These are phyloP conservation scores for Fusarium decemcellulare DNA, from an alignment of 2,329 filamentous ascomycete genomes.

Conservation along the genomic window DNA sequence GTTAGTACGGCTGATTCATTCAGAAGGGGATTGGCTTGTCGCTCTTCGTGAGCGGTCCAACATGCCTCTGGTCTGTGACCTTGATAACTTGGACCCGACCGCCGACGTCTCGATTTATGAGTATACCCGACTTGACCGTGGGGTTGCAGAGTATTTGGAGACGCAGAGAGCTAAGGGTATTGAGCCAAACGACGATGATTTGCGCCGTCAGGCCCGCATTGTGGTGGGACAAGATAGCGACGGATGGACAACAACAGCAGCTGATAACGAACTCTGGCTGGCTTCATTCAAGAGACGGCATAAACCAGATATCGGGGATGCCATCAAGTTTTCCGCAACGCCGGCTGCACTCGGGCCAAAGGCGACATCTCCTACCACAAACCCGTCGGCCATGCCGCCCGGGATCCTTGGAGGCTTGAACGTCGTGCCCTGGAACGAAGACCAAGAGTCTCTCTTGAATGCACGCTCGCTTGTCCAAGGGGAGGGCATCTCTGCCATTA, in stretches of 20 bases:
- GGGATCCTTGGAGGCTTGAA: not conserved
- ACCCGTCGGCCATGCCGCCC: not conserved
- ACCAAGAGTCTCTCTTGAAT: slow-evolving; percentile 8
- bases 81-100: not conserved
- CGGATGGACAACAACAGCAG: slow-evolving; percentile 24
- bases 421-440: not conserved
- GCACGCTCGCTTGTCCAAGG: slow-evolving; percentile 25
- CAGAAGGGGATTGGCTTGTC: slow-evolving; percentile 25
- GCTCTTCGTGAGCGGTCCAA: slow-evolving; percentile 22
- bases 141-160: slow-evolving; percentile 26
- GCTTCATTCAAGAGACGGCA: slow-evolving; percentile 35
- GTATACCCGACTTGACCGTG: slow-evolving; percentile 33
- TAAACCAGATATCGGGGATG: slow-evolving; percentile 7
- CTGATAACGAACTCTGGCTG: slow-evolving; percentile 37
- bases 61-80: not conserved
- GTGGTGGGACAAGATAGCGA: slow-evolving; percentile 27
- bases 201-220: slow-evolving; percentile 31
- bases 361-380: not conserved
- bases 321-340: not conserved
- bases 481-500: slow-evolving; percentile 24
- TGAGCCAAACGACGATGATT: slow-evolving; percentile 33
- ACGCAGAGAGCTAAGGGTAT: slow-evolving; percentile 18
- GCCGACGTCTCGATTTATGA: slow-evolving; percentile 21
- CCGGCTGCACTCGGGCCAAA: not conserved
- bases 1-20: slow-evolving; percentile 35